These are phyloP conservation scores for Hyaloraphidium curvatum DNA, from an alignment of 192 early-diverging fungal species.

Conservation along the genomic window DNA sequence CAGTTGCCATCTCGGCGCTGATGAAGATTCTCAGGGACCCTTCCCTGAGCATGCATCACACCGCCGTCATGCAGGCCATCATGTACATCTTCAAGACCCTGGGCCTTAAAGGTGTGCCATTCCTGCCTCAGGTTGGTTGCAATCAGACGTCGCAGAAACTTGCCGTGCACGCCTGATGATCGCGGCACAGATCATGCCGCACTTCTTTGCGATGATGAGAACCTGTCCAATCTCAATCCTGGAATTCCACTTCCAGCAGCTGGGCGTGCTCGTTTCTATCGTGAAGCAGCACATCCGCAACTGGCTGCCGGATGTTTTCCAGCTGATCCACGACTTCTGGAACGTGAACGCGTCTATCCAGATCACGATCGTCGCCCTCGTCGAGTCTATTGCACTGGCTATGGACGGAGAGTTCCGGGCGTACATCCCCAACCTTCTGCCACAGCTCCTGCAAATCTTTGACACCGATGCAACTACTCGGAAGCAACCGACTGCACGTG, in stretches of 20 bases:
- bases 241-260: constrained; percentile 78
- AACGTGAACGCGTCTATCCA: constrained; percentile 46
- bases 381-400: constrained; percentile 68
- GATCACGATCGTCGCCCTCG: constrained; percentile 61
- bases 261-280: constrained; percentile 60
- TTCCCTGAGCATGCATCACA: constrained; percentile 60
- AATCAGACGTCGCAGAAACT: too few species aligned
- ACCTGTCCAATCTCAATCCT: constrained; percentile 55
- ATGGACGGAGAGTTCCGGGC: constrained; percentile 76
- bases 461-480: constrained; percentile 54
- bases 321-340: constrained; percentile 59
- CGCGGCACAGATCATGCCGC: constrained; percentile 57
- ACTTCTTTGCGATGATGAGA: constrained; percentile 69
- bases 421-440: constrained; percentile 59
- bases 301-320: constrained; percentile 60
- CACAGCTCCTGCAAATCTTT: constrained; percentile 67
- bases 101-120: constrained; percentile 74
- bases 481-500: constrained; percentile 13
- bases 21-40: constrained; percentile 75
- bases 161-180: too few species aligned
- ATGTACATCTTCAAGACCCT: constrained; percentile 85
- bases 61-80: constrained; percentile 69
- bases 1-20: constrained; percentile 70
- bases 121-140: constrained; percentile 49
- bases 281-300: constrained; percentile 79